Percentiles rank a stretch among this genome's conserved stretches.
Evolutionary conservation across 805 yeast species (phyloP).

Genomic region (Saturnispora sekii): DNA sequence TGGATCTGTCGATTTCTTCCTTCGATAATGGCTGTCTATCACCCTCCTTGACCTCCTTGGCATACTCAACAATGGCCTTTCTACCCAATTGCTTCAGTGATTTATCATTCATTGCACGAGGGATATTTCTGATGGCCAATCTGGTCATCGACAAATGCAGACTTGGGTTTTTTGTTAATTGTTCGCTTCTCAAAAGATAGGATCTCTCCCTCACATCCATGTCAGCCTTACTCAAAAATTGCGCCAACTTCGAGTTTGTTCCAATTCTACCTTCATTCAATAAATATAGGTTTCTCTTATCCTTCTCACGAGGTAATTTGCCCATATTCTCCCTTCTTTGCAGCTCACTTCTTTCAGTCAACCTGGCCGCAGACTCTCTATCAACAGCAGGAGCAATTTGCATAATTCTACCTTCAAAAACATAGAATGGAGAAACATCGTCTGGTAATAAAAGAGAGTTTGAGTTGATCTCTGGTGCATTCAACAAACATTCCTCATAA

Average conservation of each 20-base stretch:
- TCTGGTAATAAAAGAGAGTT: slow-evolving; percentile 74
- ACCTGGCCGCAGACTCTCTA: slow-evolving; percentile 65
- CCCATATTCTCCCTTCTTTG: slow-evolving; percentile 73
- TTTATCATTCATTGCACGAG: slow-evolving; percentile 84
- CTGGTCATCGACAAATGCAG: slow-evolving; percentile 91
- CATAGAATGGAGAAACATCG: slow-evolving; percentile 82
- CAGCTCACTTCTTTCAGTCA: slow-evolving; percentile 63
- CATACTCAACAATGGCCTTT: slow-evolving; percentile 89
- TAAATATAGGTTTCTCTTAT: slow-evolving; percentile 74
- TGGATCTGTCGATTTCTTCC: slow-evolving; percentile 80
- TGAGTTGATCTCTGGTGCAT: slow-evolving; percentile 64
- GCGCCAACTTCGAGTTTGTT: slow-evolving; percentile 69
- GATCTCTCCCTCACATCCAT: slow-evolving; percentile 84
- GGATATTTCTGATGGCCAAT: slow-evolving; percentile 88
- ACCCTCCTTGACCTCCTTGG: slow-evolving; percentile 70
- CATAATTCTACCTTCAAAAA: slow-evolving; percentile 84
- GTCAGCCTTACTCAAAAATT: slow-evolving; percentile 57
- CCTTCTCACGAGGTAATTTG: slow-evolving; percentile 68
- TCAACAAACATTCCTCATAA: slow-evolving; percentile 55
- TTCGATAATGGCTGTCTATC: slow-evolving; percentile 77
- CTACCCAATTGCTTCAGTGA: slow-evolving; percentile 87
- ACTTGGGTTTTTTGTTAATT: slow-evolving; percentile 81
- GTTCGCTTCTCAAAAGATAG: slow-evolving; percentile 75
- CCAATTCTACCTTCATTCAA: slow-evolving; percentile 92
- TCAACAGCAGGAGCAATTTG: slow-evolving; percentile 80